Conservation (phyloP, 345 rosid genomes). For the Adansonia digitata region DNA sequence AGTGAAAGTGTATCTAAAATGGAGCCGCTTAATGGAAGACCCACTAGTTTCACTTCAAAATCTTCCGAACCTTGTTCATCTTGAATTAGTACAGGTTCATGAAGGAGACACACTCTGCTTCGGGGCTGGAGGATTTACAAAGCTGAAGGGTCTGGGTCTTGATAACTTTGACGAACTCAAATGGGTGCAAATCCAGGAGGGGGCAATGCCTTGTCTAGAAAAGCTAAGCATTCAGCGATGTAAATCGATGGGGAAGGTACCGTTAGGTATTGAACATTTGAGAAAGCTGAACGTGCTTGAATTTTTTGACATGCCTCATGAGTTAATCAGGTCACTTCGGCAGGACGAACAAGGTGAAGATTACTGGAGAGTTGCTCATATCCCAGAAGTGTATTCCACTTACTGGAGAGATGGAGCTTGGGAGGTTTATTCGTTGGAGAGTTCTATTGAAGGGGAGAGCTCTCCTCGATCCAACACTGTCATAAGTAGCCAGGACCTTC, state of each 20-base stretch:
- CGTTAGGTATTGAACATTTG: constrained; percentile 26
- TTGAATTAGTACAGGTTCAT: constrained; percentile 24
- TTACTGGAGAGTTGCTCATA: constrained; percentile 24
- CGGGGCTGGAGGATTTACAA: constrained; percentile 22
- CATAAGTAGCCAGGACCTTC: constrained; percentile 17
- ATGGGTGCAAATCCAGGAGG: constrained; percentile 12
- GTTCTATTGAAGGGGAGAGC: not conserved
- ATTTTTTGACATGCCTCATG: constrained; percentile 28
- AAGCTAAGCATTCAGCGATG: constrained; percentile 26
- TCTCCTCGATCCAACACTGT: constrained; percentile 3
- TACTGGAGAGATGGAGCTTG: constrained; percentile 22
- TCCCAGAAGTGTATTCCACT: constrained; percentile 24
- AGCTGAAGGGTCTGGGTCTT: constrained; percentile 23
- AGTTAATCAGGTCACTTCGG: constrained; percentile 12
- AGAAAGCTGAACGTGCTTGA: constrained; percentile 23
- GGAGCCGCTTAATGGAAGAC: constrained; percentile 21
- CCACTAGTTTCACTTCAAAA: constrained; percentile 22
- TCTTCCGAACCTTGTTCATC: constrained; percentile 30
- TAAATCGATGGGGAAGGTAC: constrained; percentile 22
- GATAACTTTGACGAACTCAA: constrained; percentile 21
- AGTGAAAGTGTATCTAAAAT: constrained; percentile 18
- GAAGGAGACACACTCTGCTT: constrained; percentile 24
- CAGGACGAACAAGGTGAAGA: constrained; percentile 24
- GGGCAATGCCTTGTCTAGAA: constrained; percentile 24
- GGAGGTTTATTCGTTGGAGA: not conserved